phyloP scores from a whole-genome alignment of 225 moss, liverwort and hornwort species.

The Thuidium tamariscinum region DNA sequence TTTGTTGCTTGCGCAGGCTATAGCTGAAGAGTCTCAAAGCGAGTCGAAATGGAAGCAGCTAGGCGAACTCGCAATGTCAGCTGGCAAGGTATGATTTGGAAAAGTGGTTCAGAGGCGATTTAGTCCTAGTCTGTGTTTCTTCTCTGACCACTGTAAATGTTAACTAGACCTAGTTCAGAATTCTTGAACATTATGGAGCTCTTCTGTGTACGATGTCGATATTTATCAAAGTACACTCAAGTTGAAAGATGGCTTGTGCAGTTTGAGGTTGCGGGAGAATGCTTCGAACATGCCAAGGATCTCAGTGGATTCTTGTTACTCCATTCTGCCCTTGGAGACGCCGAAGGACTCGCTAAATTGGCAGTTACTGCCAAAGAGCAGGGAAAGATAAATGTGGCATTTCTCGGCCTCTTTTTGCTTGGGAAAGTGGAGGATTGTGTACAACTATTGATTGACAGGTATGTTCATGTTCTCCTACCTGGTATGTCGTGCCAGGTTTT shows the following conservation, averaged over 20 bases:
- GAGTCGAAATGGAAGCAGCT: constrained; percentile 99
- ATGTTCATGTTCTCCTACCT: background rate
- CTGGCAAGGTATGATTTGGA: constrained; percentile 56
- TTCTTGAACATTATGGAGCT: background rate
- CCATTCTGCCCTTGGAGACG: constrained; percentile 87
- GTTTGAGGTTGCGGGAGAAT: constrained; percentile 89
- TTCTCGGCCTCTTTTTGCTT: constrained; percentile 75
- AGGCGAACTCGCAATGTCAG: constrained; percentile 86
- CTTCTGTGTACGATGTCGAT: background rate
- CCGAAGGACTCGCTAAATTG: constrained; percentile 56
- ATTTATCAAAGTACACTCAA: background rate
- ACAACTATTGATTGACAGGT: constrained; percentile 85
- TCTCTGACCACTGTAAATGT: background rate
- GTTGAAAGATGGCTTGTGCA: constrained; percentile 12
- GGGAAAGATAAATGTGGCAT: constrained; percentile 96
- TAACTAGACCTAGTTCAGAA: background rate
- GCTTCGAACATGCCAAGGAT: constrained; percentile 83
- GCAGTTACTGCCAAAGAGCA: constrained; percentile 65
- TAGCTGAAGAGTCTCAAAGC: constrained; percentile 86
- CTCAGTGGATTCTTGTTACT: constrained; percentile 84
- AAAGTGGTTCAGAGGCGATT: background rate
- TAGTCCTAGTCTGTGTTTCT: background rate
- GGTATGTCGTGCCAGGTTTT: background rate
- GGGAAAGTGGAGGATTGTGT: constrained; percentile 87
- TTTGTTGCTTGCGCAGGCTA: constrained; percentile 29